Evolutionary conservation across 2,329 filamentous ascomycete genomes (phyloP), one percentile per base, ranked within the genome.

Genomic region (Pseudovirgaria hyperparasitica): DNA sequence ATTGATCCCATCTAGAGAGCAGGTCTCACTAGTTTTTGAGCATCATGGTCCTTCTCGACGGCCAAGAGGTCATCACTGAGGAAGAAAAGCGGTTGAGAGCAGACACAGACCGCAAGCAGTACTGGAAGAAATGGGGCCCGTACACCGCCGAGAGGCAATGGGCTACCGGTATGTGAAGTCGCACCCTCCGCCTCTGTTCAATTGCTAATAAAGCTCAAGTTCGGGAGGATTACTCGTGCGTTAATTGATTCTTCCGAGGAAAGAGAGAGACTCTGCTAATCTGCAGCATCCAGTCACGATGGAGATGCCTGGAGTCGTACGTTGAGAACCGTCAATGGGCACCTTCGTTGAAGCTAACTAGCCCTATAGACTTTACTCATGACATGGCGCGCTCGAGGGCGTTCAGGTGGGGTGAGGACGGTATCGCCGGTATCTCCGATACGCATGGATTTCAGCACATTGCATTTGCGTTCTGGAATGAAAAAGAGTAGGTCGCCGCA

Each of bases 91-190:
- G 90, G 26, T 69, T 96, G 42, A 78, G 79, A 49, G 74, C 93
- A 49, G 87, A 96, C 57, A 72, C 76, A 33, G 72, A 87, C 38
- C 76, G 77, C 37, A 70, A 60, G 39, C 87, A 82, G 55, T 96
- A 96, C 63, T 96, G 87, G 87, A 96, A 96, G 72, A 84, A 79
- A 73, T 94, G 86, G 85, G 87, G 87, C 29, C 78, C 86, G 14
- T 96, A 94, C 49, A 77, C 92, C 43, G 75, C 86, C 29, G 87
- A 96, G 63, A 69, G 86, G 49, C 86, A 94, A 63, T 94, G 87
- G 87, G 85, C 86, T 31, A 93, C 85, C 41, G 85, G 82, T 80
- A 60, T 50, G 70, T 45, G n/a, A n/a, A 31, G 12, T 22, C 18
- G 20, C 12, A 19, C 41, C 7, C 29, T 20, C 9, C 20, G 10